Evolutionary conservation across 345 rosid genomes (phyloP).

Genomic region (Punica granatum): DNA sequence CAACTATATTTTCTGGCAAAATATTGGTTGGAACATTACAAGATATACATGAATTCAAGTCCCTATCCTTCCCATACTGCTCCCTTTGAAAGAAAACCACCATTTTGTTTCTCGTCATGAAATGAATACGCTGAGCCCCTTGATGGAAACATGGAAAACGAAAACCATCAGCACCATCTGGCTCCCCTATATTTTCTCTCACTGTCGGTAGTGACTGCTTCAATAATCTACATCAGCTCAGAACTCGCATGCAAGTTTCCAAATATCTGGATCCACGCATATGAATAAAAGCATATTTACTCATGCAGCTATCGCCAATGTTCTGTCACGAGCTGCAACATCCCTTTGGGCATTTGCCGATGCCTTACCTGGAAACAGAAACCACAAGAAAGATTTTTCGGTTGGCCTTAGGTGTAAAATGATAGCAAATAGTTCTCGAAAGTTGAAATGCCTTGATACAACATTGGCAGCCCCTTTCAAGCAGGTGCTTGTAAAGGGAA

Average conservation of each 20-base stretch:
- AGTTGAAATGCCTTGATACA: background rate
- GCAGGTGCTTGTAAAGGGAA: background rate
- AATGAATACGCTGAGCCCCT: too few relatives aligned
- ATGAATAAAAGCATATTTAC: background rate
- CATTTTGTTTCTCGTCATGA: too few relatives aligned
- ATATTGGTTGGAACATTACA: too few relatives aligned
- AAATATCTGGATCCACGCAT: background rate
- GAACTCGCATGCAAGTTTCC: background rate
- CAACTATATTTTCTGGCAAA: too few relatives aligned
- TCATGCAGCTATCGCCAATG: constrained; percentile 13
- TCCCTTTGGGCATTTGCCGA: constrained; percentile 5
- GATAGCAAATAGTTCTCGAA: background rate
- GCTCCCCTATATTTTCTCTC: background rate
- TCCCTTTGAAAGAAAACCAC: too few relatives aligned
- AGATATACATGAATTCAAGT: background rate
- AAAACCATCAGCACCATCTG: background rate
- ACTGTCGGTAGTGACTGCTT: background rate
- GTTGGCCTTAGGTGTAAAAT: background rate
- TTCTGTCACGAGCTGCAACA: constrained; percentile 6
- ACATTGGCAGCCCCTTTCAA: background rate
- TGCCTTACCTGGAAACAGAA: constrained; percentile 12
- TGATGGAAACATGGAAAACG: background rate
- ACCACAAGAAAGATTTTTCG: background rate
- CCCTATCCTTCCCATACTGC: background rate
- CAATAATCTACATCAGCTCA: background rate